Percentiles rank a stretch among this genome's conserved stretches.
These are phyloP conservation scores for Tolypocladium guangdongense DNA, from an alignment of 2,329 filamentous ascomycete species.

Conservation along the genomic window DNA sequence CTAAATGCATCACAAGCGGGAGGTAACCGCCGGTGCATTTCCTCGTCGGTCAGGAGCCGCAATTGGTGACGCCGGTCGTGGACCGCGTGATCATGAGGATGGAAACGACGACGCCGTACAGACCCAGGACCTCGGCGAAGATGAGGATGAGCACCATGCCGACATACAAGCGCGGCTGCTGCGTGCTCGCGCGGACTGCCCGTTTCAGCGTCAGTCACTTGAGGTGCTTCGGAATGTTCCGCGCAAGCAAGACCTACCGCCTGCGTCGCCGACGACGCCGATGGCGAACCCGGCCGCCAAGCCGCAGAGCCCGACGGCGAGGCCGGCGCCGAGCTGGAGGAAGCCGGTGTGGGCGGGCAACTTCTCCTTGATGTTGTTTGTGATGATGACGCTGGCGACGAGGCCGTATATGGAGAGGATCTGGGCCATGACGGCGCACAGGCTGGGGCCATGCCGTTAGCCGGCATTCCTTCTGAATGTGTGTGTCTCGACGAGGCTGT, in stretches of 20 bases:
- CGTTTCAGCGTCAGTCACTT: background rate
- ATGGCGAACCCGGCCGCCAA: constrained; percentile 35
- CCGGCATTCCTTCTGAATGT: background rate
- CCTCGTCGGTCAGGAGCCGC: constrained; percentile 16
- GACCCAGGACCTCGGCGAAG: constrained; percentile 33
- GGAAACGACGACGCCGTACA: constrained; percentile 36
- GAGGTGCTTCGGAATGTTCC: background rate
- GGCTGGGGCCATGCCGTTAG: constrained; percentile 5
- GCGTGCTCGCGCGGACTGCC: constrained; percentile 32
- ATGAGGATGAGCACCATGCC: constrained; percentile 38
- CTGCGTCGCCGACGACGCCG: constrained; percentile 34
- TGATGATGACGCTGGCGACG: constrained; percentile 33
- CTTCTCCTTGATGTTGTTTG: constrained; percentile 26
- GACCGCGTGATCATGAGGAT: constrained; percentile 38
- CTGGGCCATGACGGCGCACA: constrained; percentile 36
- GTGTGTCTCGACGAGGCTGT: no score
- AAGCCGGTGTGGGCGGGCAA: constrained; percentile 32
- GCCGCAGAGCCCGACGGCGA: constrained; percentile 32
- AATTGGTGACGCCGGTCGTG: constrained; percentile 25
- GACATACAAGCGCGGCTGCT: constrained; percentile 34
- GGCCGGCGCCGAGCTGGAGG: constrained; percentile 31
- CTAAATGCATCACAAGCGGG: background rate
- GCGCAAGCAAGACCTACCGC: constrained; percentile 18
- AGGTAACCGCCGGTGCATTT: background rate
- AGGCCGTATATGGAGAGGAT: constrained; percentile 37